phyloP scores from a whole-genome alignment of 1,284 basidiomycete genomes.

The Sparassis latifolia region DNA sequence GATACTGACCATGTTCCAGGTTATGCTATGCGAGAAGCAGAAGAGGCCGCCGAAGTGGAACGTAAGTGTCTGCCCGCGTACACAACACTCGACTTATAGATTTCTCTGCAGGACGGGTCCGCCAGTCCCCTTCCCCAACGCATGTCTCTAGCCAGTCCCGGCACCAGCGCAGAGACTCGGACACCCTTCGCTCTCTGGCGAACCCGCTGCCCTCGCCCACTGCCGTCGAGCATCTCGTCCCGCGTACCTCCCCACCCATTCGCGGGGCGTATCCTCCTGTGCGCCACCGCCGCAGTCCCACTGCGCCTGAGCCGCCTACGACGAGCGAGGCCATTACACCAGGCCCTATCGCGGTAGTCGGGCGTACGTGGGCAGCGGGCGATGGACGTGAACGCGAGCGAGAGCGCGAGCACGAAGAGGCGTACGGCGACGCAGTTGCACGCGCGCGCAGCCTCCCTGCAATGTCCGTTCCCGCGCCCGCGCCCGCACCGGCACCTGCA shows the following conservation, averaged over 20 bases:
- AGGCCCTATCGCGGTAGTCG: background rate
- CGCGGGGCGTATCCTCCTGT: slow-evolving; percentile 5
- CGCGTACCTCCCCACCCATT: slow-evolving; percentile 17
- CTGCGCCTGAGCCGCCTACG: slow-evolving; percentile 51
- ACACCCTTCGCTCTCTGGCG: slow-evolving; percentile 52
- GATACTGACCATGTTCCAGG: slow-evolving; percentile 13
- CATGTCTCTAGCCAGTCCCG: slow-evolving; percentile 25
- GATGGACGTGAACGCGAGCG: slow-evolving; percentile 23
- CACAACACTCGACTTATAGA: background rate
- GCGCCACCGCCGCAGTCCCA: slow-evolving; percentile 52
- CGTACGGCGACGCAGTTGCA: slow-evolving; percentile 16
- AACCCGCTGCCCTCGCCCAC: slow-evolving; percentile 33
- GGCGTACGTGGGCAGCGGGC: slow-evolving; percentile 39
- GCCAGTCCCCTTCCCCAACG: slow-evolving; percentile 24
- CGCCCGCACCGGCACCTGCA: background rate
- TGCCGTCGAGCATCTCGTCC: slow-evolving; percentile 27
- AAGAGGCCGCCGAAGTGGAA: slow-evolving; percentile 34
- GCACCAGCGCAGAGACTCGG: slow-evolving; percentile 66
- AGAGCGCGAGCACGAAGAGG: slow-evolving; percentile 26
- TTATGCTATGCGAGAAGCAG: slow-evolving; percentile 28
- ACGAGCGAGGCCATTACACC: slow-evolving; percentile 31
- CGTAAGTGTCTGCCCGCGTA: slow-evolving; percentile 22
- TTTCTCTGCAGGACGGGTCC: slow-evolving; percentile 1
- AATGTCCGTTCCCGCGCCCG: background rate
- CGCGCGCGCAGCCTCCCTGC: slow-evolving; percentile 12